Conservation (phyloP, 768 basidiomycete genomes). For the Suillus paluster region DNA sequence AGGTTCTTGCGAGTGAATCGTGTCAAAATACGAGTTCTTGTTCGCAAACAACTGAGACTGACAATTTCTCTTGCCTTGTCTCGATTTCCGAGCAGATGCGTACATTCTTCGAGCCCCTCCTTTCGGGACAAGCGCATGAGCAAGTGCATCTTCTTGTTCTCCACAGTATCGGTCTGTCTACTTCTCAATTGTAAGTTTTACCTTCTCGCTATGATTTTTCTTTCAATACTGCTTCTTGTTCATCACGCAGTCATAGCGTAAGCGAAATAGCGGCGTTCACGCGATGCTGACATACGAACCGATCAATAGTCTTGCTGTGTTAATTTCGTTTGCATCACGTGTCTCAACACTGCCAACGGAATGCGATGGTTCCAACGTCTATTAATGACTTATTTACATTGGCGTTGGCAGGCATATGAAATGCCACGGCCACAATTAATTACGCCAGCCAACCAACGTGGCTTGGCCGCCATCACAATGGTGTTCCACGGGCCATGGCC, state of each 20-base stretch:
- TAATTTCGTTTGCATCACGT: neutral
- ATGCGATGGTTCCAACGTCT: neutral
- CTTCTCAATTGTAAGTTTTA: neutral
- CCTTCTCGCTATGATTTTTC: neutral
- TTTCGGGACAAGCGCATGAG: neutral
- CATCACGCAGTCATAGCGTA: neutral
- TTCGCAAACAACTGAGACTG: neutral
- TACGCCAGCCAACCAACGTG: constrained; percentile 2
- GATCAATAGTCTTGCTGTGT: neutral
- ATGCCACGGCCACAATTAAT: neutral
- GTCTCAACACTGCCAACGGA: neutral
- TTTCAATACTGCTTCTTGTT: neutral
- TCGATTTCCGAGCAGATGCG: neutral
- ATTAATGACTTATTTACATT: neutral
- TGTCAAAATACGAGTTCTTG: neutral
- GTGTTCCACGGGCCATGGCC: neutral
- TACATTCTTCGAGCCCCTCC: neutral
- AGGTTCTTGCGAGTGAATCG: neutral
- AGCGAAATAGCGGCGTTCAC: neutral
- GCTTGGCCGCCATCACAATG: neutral
- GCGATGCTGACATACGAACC: neutral
- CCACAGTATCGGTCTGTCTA: neutral
- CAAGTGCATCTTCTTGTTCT: neutral
- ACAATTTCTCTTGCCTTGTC: neutral
- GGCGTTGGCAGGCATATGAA: constrained; percentile 1